phyloP scores from a whole-genome alignment of 306 rosid genomes.

The Mucuna pruriens region DNA sequence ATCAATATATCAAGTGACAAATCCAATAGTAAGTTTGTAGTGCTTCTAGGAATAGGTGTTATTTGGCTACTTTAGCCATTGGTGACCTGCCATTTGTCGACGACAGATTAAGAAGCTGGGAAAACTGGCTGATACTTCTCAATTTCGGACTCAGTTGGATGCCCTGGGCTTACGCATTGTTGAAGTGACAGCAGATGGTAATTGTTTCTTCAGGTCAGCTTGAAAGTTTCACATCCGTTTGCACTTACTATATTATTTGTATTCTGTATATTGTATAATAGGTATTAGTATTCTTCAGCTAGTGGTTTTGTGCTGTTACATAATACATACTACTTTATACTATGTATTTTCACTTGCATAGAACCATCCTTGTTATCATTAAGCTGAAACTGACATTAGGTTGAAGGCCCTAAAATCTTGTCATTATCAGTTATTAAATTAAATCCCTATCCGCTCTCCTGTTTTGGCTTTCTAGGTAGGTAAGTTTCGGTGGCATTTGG shows the following conservation, averaged over 20 bases:
- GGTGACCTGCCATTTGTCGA: slow-evolving; percentile 15
- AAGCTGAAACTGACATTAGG: slow-evolving; percentile 25
- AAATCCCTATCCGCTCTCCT: neutral
- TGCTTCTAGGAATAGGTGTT: slow-evolving; percentile 6
- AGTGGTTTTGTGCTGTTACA: neutral
- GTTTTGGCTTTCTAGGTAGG: neutral
- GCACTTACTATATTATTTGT: slow-evolving; percentile 28
- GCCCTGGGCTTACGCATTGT: slow-evolving; percentile 64
- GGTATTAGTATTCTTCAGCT: slow-evolving; percentile 27
- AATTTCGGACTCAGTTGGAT: slow-evolving; percentile 72
- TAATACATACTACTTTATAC: neutral
- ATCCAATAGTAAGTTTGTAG: slow-evolving; percentile 20
- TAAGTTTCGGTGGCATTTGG: slow-evolving; percentile 5
- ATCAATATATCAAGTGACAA: slow-evolving; percentile 9
- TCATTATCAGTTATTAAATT: slow-evolving; percentile 23
- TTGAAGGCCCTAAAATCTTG: slow-evolving; percentile 24
- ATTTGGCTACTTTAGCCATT: neutral
- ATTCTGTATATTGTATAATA: neutral
- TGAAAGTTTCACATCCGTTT: slow-evolving; percentile 31
- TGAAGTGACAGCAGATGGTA: slow-evolving; percentile 87
- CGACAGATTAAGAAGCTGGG: slow-evolving; percentile 70
- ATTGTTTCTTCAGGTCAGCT: slow-evolving; percentile 91
- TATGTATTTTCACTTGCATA: slow-evolving; percentile 14
- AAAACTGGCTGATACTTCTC: slow-evolving; percentile 58
- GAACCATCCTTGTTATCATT: slow-evolving; percentile 13